phyloP scores from a whole-genome alignment of 768 basidiomycete genomes.

The Royoungia palumana region DNA sequence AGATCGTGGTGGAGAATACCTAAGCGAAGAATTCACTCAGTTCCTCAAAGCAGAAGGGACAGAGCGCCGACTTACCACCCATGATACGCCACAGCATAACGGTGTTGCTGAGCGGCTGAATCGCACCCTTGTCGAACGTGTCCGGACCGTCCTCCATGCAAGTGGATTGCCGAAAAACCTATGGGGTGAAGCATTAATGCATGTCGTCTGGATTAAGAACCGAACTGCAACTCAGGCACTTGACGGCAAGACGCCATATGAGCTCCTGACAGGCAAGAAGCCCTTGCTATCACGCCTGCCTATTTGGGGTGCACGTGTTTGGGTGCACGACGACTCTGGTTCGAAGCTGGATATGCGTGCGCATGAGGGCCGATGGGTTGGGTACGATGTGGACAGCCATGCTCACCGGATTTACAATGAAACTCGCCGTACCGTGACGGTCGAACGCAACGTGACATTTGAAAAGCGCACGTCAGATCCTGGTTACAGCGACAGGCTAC shows the following conservation, averaged over 20 bases:
- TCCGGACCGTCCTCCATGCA: background rate
- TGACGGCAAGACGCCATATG: conserved; percentile 5
- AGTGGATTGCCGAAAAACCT: background rate
- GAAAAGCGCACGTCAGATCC: too few relatives aligned
- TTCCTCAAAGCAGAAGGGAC: background rate
- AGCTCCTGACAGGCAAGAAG: conserved; percentile 18
- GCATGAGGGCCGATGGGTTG: conserved; percentile 33
- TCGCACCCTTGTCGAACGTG: background rate
- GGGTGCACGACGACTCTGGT: conserved; percentile 18
- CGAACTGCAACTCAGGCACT: background rate
- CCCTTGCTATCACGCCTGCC: conserved; percentile 25
- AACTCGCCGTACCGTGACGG: conserved; percentile 17
- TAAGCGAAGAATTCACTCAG: background rate
- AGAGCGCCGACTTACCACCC: background rate
- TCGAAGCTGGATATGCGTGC: conserved; percentile 28
- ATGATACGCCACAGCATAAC: background rate
- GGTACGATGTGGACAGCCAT: conserved; percentile 34
- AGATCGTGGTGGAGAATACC: background rate
- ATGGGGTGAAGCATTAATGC: conserved; percentile 1
- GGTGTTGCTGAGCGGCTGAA: too few relatives aligned
- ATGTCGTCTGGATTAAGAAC: conserved; percentile 1
- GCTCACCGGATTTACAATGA: conserved; percentile 33
- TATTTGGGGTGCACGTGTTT: conserved; percentile 21
- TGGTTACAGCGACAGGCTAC: too few relatives aligned
- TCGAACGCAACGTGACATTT: conserved; percentile 30